Evolutionary conservation across 1,284 basidiomycete species (phyloP), one percentile per base, ranked within the genome.

Genomic region (Leccinum ponderosum): DNA sequence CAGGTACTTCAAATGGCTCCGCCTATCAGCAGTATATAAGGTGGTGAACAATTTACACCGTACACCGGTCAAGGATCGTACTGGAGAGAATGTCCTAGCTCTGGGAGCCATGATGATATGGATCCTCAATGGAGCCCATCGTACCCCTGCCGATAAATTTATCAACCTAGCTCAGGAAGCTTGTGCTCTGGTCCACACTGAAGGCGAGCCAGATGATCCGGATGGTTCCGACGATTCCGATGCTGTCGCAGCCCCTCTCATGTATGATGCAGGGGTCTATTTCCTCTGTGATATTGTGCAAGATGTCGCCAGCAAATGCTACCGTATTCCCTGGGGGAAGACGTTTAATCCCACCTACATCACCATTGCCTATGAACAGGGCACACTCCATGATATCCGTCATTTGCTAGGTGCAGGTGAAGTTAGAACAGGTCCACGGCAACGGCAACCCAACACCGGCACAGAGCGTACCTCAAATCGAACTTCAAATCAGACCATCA

Each of bases 1-100:
- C 9, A n/a, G 62, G 56, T 60, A 58, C 2, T 65, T 67, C 9
- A 67, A 66, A 44, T 67, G 39, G 35, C 14, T 56, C 3, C 37
- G 17, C 1, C 51, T 66, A 14, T 20, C 11, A 6, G 47, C 17
- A 14, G 47, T 48, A 22, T 22, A 48, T 48, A 22, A 6, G 8
- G 17, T 48, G 17, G 47, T 48, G 47, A 48, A 11, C 47, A 48
- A 48, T 48, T 9, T 48, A 6, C 47, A 48, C 9, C 4, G 22
- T 22, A 22, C 47, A 12, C 47, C 47, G 5, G 8, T 14, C 7
- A 48, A 22, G 12, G 17, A 48, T 17, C 47, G 17, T 48, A 22
- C 11, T 12, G 20, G 47, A 12, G 47, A 48, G 20, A 48, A 48
- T 48, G 47, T 22, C n/a, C 22, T 48, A 17, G 47, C 17, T 14